Percentiles rank a stretch among this genome's conserved stretches.
phyloP scores from a whole-genome alignment of 306 rosid genomes.

The Begonia loranthoides region DNA sequence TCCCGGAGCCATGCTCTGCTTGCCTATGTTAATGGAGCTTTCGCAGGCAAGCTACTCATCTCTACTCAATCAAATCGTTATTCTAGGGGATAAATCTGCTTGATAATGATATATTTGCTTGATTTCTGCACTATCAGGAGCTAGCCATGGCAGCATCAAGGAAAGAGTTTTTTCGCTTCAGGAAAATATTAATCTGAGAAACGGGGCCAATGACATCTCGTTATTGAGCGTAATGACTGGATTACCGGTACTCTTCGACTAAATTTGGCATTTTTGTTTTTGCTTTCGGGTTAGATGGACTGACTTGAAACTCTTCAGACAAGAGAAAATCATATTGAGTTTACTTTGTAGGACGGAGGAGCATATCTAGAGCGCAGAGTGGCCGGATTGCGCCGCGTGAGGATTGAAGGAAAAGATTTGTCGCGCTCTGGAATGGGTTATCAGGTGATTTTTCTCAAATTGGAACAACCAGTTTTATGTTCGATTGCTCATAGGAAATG shows the following conservation, averaged over 20 bases:
- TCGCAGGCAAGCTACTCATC: slow-evolving; percentile 29
- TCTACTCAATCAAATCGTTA: neutral
- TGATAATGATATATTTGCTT: no score
- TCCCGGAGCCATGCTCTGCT: slow-evolving; percentile 63
- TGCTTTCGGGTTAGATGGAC: neutral
- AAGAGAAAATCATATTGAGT: neutral
- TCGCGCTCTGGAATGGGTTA: slow-evolving; percentile 45
- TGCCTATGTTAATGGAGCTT: slow-evolving; percentile 48
- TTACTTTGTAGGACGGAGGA: slow-evolving; percentile 50
- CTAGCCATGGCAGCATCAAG: slow-evolving; percentile 46
- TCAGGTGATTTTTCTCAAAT: slow-evolving; percentile 34
- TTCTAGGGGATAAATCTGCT: no score
- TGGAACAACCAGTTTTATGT: neutral
- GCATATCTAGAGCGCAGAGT: slow-evolving; percentile 53
- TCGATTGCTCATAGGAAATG: neutral
- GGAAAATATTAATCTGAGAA: slow-evolving; percentile 23
- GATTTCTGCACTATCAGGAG: slow-evolving; percentile 25
- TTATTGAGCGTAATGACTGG: slow-evolving; percentile 79
- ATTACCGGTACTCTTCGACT: slow-evolving; percentile 39
- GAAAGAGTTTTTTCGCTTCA: slow-evolving; percentile 23
- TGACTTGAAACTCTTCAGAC: neutral
- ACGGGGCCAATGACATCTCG: slow-evolving; percentile 53
- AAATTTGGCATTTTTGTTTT: neutral
- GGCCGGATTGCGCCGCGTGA: slow-evolving; percentile 40
- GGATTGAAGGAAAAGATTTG: slow-evolving; percentile 36